Base-by-base conservation (phyloP, 1,284 basidiomycete species). In the Apiotrichum montevideense region DNA sequence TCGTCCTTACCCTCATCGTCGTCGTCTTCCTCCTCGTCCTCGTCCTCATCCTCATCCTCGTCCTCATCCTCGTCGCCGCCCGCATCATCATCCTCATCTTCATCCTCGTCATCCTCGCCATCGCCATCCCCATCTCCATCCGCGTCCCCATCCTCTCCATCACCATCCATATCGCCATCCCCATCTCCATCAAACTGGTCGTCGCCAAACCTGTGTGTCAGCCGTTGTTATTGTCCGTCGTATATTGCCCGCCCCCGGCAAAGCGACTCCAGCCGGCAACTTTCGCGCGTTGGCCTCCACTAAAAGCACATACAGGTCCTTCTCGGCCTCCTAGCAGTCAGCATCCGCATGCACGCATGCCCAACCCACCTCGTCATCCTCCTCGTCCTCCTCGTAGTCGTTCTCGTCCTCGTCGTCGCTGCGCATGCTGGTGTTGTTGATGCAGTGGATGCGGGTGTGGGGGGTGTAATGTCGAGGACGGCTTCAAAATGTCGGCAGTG, bases 351-450 rank as follows among this genome's bases (percentile, higher is more conserved):
- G 6, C 15, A 43, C 4, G 6, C 46, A 21, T 3, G 21, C 2
- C 3, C 2, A 7, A 52, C 52, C 7, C 15, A 57, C 59, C 32
- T 62, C 62, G 44, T 63, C 63, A 11, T 57, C 57, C 15, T 59
- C 64, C 43, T 60, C 59, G 34, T 56, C 58, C 43, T 63, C 61
- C 47, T 58, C 58, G 40, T 51, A 61, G 51, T 61, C 57, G 57
- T 62, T 54, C 42, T 72, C 70, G 21, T 73, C 67, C 63, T 74
- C 69, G 60, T 71, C 68, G 46, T 70, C 65, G 67, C 65, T 64
- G 47, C 67, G 57, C 67, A 70, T 67, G 37, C 39, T 32, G 42
- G 10, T 21, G 34, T 57, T 51, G 42, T 45, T 35, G 42, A 37
- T 48, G 41, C 21, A 35, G 21, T 29, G 29, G 29, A 29, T 29